Evolutionary conservation across 129 eudicot genomes (phyloP).

Genomic region (Chrysanthemum seticuspe): DNA sequence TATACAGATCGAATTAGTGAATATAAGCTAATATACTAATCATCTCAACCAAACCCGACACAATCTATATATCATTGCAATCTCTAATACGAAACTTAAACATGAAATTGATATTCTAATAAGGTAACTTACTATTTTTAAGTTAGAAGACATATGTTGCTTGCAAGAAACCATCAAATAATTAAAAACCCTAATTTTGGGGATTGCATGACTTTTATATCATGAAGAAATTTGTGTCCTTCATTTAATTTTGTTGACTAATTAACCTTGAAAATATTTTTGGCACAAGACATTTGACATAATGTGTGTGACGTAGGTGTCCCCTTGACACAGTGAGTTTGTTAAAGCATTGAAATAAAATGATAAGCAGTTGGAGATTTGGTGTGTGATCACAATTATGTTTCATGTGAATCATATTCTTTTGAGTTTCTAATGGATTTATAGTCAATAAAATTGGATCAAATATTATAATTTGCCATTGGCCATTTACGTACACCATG

Average conservation of each 20-base stretch:
- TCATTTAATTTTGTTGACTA: conserved; percentile 23
- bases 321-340: conserved; percentile 13
- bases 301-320: conserved; percentile 10
- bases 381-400: too few species aligned
- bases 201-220: conserved; percentile 8
- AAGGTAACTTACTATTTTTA: not conserved
- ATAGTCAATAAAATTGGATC: conserved; percentile 22
- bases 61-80: not conserved
- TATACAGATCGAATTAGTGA: too few species aligned
- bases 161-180: conserved; percentile 26
- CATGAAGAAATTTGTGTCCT: not conserved
- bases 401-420: not conserved
- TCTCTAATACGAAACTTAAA: not conserved
- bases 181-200: conserved; percentile 15
- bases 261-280: conserved; percentile 3
- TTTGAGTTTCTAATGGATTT: not conserved
- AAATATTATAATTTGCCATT: conserved; percentile 17
- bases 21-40: too few species aligned
- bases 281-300: not conserved
- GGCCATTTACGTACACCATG: not conserved
- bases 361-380: not conserved
- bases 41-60: too few species aligned
- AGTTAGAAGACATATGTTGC: conserved; percentile 6
- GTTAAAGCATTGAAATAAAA: not conserved
- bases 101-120: conserved; percentile 11